phyloP scores from a whole-genome alignment of 768 basidiomycete species.

The Artomyces pyxidatus region DNA sequence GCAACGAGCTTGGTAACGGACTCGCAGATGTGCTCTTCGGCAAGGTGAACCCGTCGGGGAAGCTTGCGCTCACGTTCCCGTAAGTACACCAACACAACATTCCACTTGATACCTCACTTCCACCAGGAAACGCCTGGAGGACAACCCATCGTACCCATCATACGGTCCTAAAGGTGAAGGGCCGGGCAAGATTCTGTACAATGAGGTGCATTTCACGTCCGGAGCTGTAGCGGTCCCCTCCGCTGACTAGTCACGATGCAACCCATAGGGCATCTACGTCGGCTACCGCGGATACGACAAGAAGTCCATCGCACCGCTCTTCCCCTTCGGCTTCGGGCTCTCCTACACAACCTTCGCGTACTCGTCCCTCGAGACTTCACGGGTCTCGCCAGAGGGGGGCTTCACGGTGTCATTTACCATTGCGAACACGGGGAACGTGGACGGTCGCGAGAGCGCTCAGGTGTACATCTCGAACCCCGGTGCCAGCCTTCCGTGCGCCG shows the following conservation, averaged over 20 bases:
- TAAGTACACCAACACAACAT: slow-evolving; percentile 18
- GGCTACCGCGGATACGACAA: no score
- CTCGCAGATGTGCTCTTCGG: slow-evolving; percentile 55
- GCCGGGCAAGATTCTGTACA: slow-evolving; percentile 35
- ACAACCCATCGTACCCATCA: slow-evolving; percentile 41
- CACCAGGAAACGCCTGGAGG: slow-evolving; percentile 40
- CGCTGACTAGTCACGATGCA: no score
- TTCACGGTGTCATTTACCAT: slow-evolving; percentile 37
- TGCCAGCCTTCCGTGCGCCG: slow-evolving; percentile 35
- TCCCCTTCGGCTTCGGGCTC: no score
- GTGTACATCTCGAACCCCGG: slow-evolving; percentile 37
- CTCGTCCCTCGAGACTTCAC: no score
- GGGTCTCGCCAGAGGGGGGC: no score
- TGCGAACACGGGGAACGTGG: slow-evolving; percentile 34
- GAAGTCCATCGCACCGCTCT: no score
- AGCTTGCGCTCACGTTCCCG: slow-evolving; percentile 50
- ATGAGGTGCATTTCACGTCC: no score
- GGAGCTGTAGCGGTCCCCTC: no score
- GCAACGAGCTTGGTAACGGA: slow-evolving; percentile 50
- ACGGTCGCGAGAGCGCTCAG: slow-evolving; percentile 41
- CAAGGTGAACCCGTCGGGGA: slow-evolving; percentile 50
- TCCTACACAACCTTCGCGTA: no score
- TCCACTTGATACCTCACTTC: not conserved
- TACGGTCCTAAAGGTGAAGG: slow-evolving; percentile 36
- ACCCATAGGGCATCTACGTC: no score